phyloP scores from a whole-genome alignment of 2,329 filamentous ascomycete genomes.

The Ceratocystis papillata region DNA sequence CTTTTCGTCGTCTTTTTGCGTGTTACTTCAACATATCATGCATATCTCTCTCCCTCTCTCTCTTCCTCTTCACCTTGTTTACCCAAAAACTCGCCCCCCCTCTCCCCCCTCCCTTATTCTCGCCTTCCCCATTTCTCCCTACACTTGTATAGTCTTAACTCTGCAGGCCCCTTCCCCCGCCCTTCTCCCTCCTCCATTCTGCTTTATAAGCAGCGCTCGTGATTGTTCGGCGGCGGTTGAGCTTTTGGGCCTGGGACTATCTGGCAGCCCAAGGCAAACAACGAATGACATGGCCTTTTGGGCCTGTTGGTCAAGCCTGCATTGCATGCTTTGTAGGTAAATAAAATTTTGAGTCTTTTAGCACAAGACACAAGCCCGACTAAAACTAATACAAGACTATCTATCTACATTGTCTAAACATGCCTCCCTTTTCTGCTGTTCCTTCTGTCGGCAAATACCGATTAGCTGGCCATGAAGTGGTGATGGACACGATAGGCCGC shows the following conservation, averaged over 20 bases:
- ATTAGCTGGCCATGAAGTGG: not conserved
- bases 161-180: not conserved
- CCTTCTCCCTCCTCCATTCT: not conserved
- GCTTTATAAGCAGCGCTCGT: not conserved
- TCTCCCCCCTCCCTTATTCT: not conserved
- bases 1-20: slow-evolving; percentile 42
- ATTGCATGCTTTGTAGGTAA: not conserved
- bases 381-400: not conserved
- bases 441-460: not conserved
- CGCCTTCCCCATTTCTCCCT: not conserved
- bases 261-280: not conserved
- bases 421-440: not conserved
- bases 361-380: not conserved
- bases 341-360: not conserved
- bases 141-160: not conserved
- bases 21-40: slow-evolving; percentile 24
- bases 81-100: slow-evolving; percentile 23
- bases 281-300: too few relatives aligned
- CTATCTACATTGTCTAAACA: not conserved
- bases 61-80: slow-evolving; percentile 26
- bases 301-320: not conserved
- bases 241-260: not conserved
- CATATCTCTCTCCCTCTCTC: slow-evolving; percentile 31
- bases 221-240: not conserved
- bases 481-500: too few relatives aligned